Percentiles rank a stretch among this genome's conserved stretches.
These are phyloP conservation scores for Goniomonas avonlea DNA, from an alignment of 78 protist genomes.

Conservation along the genomic window DNA sequence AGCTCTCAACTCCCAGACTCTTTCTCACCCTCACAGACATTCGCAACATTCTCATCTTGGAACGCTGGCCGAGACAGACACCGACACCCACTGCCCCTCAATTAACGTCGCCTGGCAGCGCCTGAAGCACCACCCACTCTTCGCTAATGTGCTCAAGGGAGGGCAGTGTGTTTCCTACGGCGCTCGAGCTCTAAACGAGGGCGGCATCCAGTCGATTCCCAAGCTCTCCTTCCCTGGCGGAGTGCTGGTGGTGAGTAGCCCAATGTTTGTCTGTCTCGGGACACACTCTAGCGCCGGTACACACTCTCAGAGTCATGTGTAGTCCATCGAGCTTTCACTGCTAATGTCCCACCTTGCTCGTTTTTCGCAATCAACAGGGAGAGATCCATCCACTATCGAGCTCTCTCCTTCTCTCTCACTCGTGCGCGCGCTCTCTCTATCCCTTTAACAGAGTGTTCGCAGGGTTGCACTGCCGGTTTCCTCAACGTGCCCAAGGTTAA, in stretches of 20 bases:
- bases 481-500: constrained; percentile 87
- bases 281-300: background rate
- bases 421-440: background rate
- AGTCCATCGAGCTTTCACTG: no score
- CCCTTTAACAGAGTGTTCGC: background rate
- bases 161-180: constrained; percentile 79
- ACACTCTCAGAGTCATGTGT: no score
- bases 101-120: no score
- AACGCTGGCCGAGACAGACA: no score
- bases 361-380: background rate
- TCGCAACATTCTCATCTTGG: no score
- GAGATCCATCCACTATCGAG: background rate
- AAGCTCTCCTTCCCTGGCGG: constrained; percentile 82
- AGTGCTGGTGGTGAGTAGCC: no score
- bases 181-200: constrained; percentile 93
- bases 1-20: no score
- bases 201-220: constrained; percentile 83
- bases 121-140: background rate
- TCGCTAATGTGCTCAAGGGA: constrained; percentile 57
- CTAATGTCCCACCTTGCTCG: no score
- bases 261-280: no score
- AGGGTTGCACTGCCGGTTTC: constrained; percentile 93
- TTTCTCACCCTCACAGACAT: no score
- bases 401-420: background rate
- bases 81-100: no score